Evolutionary conservation across 768 basidiomycete species (phyloP), one percentile per base, ranked within the genome.

Genomic region (Strobilomyces echinocephalus): DNA sequence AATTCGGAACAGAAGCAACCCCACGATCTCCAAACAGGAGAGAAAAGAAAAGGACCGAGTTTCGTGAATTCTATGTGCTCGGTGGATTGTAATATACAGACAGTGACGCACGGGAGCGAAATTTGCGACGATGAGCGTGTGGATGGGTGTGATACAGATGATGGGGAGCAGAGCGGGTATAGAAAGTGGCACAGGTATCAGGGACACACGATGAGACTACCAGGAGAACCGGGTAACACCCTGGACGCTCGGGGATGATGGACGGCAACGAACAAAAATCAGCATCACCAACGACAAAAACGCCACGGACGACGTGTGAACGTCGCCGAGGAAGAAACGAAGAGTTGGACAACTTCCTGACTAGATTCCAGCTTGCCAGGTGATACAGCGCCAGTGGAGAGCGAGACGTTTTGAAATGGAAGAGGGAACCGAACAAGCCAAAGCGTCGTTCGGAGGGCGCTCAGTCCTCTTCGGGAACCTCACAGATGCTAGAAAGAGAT

Each of bases 381-480:
- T 11, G 39, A 53, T 35, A 55, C 62, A 10, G 55, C 30, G 45
- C 48, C 50, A 34, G 45, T 28, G 40, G 16, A n/a, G 35, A 15
- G 35, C 15, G 40, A 20, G 31, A 21, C 15, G 24, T 40, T 38
- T 35, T 43, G 26, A 3, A 39, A 50, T 35, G 43, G 40, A 45
- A 16, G 40, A 11, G n/a, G 39, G 36, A 36, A 41, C 18, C 15
- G 42, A 18, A 33, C 51, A 35, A 31, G 44, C n/a, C 24, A 36
- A 46, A 5, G 20, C 11, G 24, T 4, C n/a, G 4, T 15, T 11
- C 26, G 30, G 20, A 40, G 21, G 15, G 15, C 39, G 16, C 18
- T 43, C 48, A 71, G 40, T 69, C 68, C 33, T 69, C 68, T 49
- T 69, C 68, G 5, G 68, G 69, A 5, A 71, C 68, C 28, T 69